Base-by-base conservation (phyloP, 345 rosid genomes). In the Corchorus capsularis region DNA sequence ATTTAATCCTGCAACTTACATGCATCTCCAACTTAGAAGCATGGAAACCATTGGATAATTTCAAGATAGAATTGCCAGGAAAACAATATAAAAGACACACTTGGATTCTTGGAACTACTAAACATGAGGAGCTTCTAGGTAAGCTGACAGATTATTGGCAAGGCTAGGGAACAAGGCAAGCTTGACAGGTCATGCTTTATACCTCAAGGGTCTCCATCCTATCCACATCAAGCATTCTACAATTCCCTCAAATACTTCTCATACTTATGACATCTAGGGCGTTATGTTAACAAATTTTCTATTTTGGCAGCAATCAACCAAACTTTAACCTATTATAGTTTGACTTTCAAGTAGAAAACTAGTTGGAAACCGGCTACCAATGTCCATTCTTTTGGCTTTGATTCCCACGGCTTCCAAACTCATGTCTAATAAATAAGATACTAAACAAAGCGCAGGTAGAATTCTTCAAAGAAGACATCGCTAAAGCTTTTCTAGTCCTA, bases 81-180 rank as follows among this genome's bases (percentile, higher is more conserved):
- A 39, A 41, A 72, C 14, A 72, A 41, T 32, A 70, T 53, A 34
- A 22, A 72, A 43, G 53, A 72, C 52, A 71, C 43, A 19, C 54
- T 22, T 73, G 3, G 13, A 17, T 16, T 56, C 54, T 22, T 73
- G 3, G 13, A 17, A 32, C 67, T 16, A 5, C 5, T 32, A 70
- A 53, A n/a, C 16, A 60, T 34, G 54, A 73, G 16, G 61, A 45
- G 60, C 68, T 46, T 32, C 68, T 49, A 73, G 67, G 68, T 61
- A 45, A 41, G 34, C 63, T 37, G 22, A 16, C 64, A 20, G 27
- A 39, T 56, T 56, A 56, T 16, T 55, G 19, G 75, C 52, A 56
- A 72, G 12, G 12, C 39, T 56, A 67, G 39, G 39, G 32, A 68
- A 47, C 56, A 12, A 27, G 20, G 20, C 43, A 49, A 49, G 43